Percentiles rank a stretch among this genome's conserved stretches.
phyloP scores from a whole-genome alignment of 257 asterid species.

The Gentiana macrophylla region DNA sequence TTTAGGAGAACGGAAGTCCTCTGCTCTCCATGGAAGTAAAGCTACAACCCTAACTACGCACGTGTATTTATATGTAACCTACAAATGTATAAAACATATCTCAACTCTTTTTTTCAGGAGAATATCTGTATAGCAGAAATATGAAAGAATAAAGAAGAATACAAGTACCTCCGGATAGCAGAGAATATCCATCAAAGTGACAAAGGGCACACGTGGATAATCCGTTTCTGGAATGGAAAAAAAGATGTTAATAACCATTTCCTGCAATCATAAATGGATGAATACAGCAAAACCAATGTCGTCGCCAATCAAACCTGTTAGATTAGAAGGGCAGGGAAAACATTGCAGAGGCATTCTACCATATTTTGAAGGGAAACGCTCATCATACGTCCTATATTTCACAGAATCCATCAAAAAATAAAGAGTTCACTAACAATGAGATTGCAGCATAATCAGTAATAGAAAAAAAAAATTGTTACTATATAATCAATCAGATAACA shows the following conservation, averaged over 20 bases:
- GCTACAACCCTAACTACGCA: conserved; percentile 73
- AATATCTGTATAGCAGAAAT: too few relatives aligned
- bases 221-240: conserved; percentile 39
- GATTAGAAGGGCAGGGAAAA: conserved; percentile 54
- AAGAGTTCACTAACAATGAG: not conserved
- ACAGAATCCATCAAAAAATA: conserved; percentile 7
- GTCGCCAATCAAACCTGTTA: conserved; percentile 45
- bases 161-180: conserved; percentile 52
- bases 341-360: conserved; percentile 53
- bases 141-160: too few relatives aligned
- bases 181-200: conserved; percentile 68
- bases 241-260: conserved; percentile 6
- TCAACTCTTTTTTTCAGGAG: not conserved
- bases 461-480: too few relatives aligned
- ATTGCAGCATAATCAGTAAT: too few relatives aligned
- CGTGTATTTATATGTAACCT: conserved; percentile 52
- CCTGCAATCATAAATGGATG: conserved; percentile 14
- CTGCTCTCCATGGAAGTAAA: conserved; percentile 43
- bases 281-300: not conserved
- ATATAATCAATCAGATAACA: not conserved
- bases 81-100: conserved; percentile 12
- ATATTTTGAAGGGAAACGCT: conserved; percentile 40
- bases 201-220: conserved; percentile 40
- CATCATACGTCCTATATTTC: conserved; percentile 35
- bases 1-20: conserved; percentile 38